These are phyloP conservation scores for Staphylotrichum tortipilum DNA, from an alignment of 495 filamentous ascomycete genomes.

Conservation along the genomic window DNA sequence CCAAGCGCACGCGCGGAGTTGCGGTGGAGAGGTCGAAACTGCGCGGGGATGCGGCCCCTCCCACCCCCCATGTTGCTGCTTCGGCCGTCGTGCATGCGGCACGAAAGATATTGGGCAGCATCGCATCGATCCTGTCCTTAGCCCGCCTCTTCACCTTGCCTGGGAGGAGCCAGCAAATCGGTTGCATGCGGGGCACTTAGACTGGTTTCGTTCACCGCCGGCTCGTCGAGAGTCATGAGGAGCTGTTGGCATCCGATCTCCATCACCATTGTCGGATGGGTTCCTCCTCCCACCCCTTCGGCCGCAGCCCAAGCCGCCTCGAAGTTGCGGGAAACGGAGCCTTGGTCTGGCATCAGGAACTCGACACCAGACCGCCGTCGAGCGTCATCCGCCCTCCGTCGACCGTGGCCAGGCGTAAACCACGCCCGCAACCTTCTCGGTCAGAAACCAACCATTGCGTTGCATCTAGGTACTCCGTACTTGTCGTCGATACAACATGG, in stretches of 20 bases:
- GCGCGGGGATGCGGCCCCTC: background rate
- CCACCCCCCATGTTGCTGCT: no score
- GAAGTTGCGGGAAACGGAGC: no score
- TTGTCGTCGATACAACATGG: background rate
- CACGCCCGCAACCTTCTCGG: background rate
- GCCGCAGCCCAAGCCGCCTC: background rate
- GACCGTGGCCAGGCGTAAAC: no score
- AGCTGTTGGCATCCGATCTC: background rate
- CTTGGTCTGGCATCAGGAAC: no score
- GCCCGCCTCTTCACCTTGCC: slow-evolving; percentile 4
- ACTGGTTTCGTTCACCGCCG: slow-evolving; percentile 7
- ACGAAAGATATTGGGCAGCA: slow-evolving; percentile 10
- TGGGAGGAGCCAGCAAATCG: slow-evolving; percentile 9
- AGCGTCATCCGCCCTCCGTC: no score
- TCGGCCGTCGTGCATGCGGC: slow-evolving; percentile 1
- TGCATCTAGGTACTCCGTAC: background rate
- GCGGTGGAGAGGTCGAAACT: background rate
- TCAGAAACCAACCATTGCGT: background rate
- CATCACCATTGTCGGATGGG: background rate
- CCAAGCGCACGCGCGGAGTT: no score
- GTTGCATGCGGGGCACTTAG: background rate
- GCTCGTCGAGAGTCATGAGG: background rate
- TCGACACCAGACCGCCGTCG: no score
- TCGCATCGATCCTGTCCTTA: slow-evolving; percentile 8
- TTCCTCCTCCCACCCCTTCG: background rate